Percentiles rank a stretch among this genome's conserved stretches.
Conservation (phyloP, 345 rosid species). For the Clarkia xantiana region DNA sequence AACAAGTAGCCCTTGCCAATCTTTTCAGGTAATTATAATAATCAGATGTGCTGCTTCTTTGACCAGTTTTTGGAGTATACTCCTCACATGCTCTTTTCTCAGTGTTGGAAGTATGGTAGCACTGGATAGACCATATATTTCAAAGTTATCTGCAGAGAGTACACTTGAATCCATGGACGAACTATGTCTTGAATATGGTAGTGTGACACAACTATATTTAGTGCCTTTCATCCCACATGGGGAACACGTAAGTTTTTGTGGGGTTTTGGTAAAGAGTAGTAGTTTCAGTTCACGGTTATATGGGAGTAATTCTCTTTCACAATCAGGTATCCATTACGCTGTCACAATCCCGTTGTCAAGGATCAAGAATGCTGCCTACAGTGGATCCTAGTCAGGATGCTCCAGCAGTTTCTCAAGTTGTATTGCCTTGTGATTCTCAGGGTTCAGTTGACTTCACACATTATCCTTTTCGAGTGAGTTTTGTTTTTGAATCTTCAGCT, state of each 20-base stretch:
- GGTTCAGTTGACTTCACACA: constrained; percentile 74
- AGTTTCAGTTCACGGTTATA: background rate
- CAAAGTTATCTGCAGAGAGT: constrained; percentile 35
- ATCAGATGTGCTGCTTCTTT: constrained; percentile 6
- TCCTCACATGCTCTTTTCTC: constrained; percentile 16
- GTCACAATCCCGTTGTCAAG: constrained; percentile 52
- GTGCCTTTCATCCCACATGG: constrained; percentile 69
- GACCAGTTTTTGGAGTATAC: constrained; percentile 1
- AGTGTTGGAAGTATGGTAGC: constrained; percentile 86
- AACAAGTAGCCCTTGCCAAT: constrained; percentile 66
- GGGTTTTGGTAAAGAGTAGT: background rate
- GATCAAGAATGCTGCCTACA: constrained; percentile 44
- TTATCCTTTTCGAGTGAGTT: constrained; percentile 77
- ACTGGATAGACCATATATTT: constrained; percentile 70
- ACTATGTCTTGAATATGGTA: constrained; percentile 85
- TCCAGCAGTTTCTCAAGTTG: constrained; percentile 63
- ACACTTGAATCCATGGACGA: constrained; percentile 37
- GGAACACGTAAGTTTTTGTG: constrained; percentile 41
- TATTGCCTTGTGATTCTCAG: constrained; percentile 69
- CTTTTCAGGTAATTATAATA: constrained; percentile 65
- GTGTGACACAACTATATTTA: constrained; percentile 75
- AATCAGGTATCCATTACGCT: constrained; percentile 53
- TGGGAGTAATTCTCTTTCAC: constrained; percentile 10
- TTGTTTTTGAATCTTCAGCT: background rate
- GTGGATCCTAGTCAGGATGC: constrained; percentile 34